A percentile compares a stretch with the other conserved stretches of the same genome.
phyloP scores from a whole-genome alignment of 768 basidiomycete species.

The Melanogaster broomeanus region DNA sequence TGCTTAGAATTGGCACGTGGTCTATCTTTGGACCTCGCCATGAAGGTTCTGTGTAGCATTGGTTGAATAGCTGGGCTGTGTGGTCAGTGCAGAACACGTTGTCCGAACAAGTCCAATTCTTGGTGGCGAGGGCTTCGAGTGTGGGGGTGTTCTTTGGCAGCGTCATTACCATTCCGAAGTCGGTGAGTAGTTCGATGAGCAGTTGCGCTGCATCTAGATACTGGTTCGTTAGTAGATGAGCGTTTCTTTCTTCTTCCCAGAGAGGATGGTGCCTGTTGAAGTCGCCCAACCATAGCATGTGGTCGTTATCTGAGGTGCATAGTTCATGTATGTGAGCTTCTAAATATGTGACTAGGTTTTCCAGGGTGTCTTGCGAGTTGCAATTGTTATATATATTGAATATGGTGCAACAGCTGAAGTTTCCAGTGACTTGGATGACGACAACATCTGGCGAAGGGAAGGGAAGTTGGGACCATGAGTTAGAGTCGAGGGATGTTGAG shows the following conservation, averaged over 20 bases:
- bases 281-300: conserved; percentile 35
- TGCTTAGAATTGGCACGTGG: background rate
- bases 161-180: conserved; percentile 6
- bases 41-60: background rate
- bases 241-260: conserved; percentile 34
- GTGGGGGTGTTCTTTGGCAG: conserved; percentile 5
- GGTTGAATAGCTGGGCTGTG: background rate
- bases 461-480: background rate
- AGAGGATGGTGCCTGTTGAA: conserved; percentile 42
- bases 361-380: conserved; percentile 17
- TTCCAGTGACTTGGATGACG: conserved; percentile 22
- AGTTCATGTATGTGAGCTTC: background rate
- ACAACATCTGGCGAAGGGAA: conserved; percentile 31
- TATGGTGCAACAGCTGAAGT: conserved; percentile 20
- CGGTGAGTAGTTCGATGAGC: conserved; percentile 2
- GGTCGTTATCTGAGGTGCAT: background rate
- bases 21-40: background rate
- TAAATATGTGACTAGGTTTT: conserved; percentile 8
- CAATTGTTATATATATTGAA: conserved; percentile 44
- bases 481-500: too few species aligned
- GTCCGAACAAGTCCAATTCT: conserved; percentile 9
- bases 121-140: background rate
- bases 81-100: conserved; percentile 9
- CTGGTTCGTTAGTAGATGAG: conserved; percentile 14
- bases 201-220: background rate